Conservation (phyloP, 2,329 filamentous ascomycete species). For the Venturia effusa region DNA sequence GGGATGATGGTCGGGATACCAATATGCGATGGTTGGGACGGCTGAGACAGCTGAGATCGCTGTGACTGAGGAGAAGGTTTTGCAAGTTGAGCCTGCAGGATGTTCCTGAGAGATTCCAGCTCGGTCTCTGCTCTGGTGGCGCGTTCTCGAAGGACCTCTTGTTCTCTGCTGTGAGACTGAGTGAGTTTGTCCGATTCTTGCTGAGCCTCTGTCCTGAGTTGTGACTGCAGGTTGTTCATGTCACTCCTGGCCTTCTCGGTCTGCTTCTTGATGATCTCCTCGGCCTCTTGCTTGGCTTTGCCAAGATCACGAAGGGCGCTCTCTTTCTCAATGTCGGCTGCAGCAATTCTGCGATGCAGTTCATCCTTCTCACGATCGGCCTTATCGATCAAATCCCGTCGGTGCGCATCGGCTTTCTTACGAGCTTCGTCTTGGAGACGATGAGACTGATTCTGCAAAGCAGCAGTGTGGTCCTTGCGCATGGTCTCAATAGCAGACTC, state of each 20-base stretch:
- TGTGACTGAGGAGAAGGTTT: not conserved
- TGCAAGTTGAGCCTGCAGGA: not conserved
- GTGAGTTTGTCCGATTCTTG: not conserved
- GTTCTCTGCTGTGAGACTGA: not conserved
- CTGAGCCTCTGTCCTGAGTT: constrained; percentile 3
- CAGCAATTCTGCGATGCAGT: constrained; percentile 5
- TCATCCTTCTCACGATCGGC: constrained; percentile 2
- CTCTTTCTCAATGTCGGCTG: not conserved
- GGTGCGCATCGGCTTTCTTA: not conserved
- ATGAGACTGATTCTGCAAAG: not conserved
- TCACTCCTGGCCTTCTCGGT: constrained; percentile 1
- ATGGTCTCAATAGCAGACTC: not conserved
- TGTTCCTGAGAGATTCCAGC: not conserved
- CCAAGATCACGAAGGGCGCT: not conserved
- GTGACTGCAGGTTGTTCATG: not conserved
- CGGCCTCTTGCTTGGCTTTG: constrained; percentile 2
- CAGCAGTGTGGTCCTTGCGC: not conserved
- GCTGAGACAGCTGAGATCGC: not conserved
- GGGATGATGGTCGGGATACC: not conserved
- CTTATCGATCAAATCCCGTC: constrained; percentile 1
- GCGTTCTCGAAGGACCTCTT: constrained; percentile 3
- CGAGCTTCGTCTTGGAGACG: not conserved
- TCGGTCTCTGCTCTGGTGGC: not conserved
- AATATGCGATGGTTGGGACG: not conserved
- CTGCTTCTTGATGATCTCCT: not conserved